Conservation (phyloP, 2,329 filamentous ascomycete genomes). For the Ilyonectria robusta region DNA sequence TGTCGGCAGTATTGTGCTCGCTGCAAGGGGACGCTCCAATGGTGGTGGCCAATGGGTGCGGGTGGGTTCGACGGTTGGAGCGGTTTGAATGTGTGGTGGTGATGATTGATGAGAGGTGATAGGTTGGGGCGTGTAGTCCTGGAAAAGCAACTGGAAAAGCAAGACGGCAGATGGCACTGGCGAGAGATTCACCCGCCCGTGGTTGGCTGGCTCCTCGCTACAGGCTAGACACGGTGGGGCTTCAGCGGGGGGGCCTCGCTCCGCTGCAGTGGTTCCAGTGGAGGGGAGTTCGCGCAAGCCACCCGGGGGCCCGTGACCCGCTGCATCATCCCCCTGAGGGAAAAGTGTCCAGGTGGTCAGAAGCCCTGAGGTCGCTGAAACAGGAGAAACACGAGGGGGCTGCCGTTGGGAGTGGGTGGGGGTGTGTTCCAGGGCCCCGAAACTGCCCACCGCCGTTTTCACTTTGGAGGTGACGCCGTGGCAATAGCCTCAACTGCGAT, state of each 20-base stretch:
- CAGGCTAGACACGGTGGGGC: not conserved
- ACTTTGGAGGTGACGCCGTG: no score
- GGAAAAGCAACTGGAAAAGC: not conserved
- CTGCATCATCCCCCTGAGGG: slow-evolving; percentile 16
- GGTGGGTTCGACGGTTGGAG: slow-evolving; percentile 4
- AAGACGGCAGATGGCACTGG: slow-evolving; percentile 4
- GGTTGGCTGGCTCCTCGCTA: slow-evolving; percentile 11
- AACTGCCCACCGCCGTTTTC: not conserved
- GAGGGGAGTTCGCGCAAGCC: slow-evolving; percentile 15
- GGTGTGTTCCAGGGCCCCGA: not conserved
- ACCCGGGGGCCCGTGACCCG: slow-evolving; percentile 23
- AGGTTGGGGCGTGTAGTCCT: slow-evolving; percentile 1
- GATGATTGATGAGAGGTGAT: slow-evolving; percentile 17
- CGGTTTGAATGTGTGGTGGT: not conserved
- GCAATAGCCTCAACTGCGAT: no score
- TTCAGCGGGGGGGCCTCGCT: not conserved
- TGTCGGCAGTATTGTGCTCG: not conserved
- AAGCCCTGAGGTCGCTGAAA: slow-evolving; percentile 8
- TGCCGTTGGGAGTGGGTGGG: not conserved
- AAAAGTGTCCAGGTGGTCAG: slow-evolving; percentile 2
- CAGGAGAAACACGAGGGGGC: not conserved
- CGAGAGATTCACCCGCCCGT: not conserved
- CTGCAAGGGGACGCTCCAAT: slow-evolving; percentile 13
- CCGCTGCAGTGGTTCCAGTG: not conserved
- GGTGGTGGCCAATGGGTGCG: slow-evolving; percentile 17